phyloP scores from a whole-genome alignment of 495 filamentous ascomycete genomes.

The Neurospora cerealis region DNA sequence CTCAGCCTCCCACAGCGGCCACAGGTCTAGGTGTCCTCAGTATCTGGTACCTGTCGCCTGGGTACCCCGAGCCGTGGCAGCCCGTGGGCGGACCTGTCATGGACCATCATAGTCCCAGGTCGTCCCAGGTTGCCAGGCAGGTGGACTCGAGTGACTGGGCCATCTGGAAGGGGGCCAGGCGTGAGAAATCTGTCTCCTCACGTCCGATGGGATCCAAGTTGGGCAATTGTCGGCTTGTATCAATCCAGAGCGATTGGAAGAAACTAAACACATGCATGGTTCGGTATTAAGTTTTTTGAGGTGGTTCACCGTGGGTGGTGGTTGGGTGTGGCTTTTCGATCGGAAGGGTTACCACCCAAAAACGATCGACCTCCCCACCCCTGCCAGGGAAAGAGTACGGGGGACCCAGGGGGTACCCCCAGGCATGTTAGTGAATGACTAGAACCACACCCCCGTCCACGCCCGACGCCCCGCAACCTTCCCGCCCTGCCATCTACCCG shows the following conservation, averaged over 20 bases:
- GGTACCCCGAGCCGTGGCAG: neutral
- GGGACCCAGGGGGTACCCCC: neutral
- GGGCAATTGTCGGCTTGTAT: neutral
- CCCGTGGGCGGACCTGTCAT: neutral
- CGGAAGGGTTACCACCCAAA: neutral
- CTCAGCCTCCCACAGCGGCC: neutral
- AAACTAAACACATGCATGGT: conserved; percentile 25
- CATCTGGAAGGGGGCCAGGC: neutral
- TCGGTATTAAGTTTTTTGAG: conserved; percentile 20
- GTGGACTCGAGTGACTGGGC: conserved; percentile 1
- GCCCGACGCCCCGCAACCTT: neutral
- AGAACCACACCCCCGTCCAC: neutral
- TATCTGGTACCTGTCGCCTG: neutral
- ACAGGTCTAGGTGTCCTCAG: neutral
- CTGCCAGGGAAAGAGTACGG: neutral
- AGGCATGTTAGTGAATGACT: neutral
- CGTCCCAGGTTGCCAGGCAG: neutral
- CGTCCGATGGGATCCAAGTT: neutral
- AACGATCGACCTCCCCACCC: neutral
- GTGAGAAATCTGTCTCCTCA: neutral
- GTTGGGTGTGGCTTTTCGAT: neutral
- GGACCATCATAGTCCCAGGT: neutral
- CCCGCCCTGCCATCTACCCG: neutral
- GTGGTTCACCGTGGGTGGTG: neutral
- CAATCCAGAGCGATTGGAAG: conserved; percentile 6